Base-by-base conservation (phyloP, 106 monocot species). In the Dendrobium nobile region DNA sequence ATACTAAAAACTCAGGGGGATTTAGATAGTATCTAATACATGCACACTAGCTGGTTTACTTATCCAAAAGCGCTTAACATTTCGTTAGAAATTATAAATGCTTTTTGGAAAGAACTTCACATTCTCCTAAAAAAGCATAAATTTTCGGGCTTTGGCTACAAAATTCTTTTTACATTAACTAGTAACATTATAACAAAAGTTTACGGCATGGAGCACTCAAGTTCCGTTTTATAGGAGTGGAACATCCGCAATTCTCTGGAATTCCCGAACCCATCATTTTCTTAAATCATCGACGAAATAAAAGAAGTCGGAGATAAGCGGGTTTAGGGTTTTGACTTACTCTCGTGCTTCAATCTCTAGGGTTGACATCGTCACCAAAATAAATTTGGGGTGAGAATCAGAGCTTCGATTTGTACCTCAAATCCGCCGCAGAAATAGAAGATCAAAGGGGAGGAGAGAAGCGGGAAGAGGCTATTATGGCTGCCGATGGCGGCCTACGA, bases 331-430 rank as follows among this genome's bases (percentile, higher is more conserved):
- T 70, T 74, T 37, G 24, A 73, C 89, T 79, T 87, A 89, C 89
- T 89, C 89, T 64, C 87, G 84, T 78, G 87, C 87, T 85, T 89
- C 89, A 75, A 87, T 89, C 31, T 89, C 89, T 24, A 89, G 82
- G 42, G 86, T 82, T 17, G 87, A 87, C 89, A 89, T 89, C 27
- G 13, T 48, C 17, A 22, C 73, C 73, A 4, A 18, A 64, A 70
- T 31, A 70, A 37, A 15, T 37, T 27, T 4, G 33, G 15, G 13
- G 61, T 22, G 61, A 9, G 70, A 70, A 70, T 9, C 16, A 68
- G 31, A 33, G 9, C 64, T 70, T 13, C 74, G 74, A n/a, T 44
- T 44, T 74, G 74, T n/a, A 17, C 3, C 42, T 7, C 42, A 44
- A 74, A 41, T 43, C 17, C 42, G 8, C 74, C n/a, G 43, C 43